These are phyloP conservation scores for Biscutella laevigata DNA, from an alignment of 441 rosid genomes.

Conservation along the genomic window DNA sequence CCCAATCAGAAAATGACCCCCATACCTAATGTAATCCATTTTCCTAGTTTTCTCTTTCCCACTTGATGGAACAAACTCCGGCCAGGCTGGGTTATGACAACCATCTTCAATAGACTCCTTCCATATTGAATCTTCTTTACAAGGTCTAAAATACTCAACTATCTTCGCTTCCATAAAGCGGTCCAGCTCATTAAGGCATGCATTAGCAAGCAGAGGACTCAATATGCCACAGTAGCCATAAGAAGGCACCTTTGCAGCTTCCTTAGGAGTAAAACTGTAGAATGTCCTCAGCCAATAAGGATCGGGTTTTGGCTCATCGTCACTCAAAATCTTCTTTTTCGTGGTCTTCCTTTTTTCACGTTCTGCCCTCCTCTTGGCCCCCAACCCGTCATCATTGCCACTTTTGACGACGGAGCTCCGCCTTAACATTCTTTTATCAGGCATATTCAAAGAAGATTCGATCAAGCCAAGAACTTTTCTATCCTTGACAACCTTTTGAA, in stretches of 20 bases:
- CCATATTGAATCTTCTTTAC: slow-evolving; percentile 81
- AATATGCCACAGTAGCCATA: slow-evolving; percentile 81
- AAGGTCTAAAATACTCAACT: slow-evolving; percentile 63
- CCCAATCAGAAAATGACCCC: slow-evolving; percentile 86
- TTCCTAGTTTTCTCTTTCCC: slow-evolving; percentile 84
- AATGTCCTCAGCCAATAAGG: slow-evolving; percentile 92
- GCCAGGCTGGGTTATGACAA: slow-evolving; percentile 96
- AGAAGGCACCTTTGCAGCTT: slow-evolving; percentile 72
- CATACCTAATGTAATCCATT: slow-evolving; percentile 86
- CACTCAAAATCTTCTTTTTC: slow-evolving; percentile 67
- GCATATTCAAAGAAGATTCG: slow-evolving; percentile 38
- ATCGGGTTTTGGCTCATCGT: slow-evolving; percentile 88
- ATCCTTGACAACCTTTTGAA: slow-evolving; percentile 65
- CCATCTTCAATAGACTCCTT: slow-evolving; percentile 73
- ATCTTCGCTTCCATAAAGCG: slow-evolving; percentile 66
- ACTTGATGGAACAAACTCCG: slow-evolving; percentile 92
- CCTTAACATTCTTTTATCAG: slow-evolving; percentile 24
- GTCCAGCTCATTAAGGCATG: slow-evolving; percentile 78
- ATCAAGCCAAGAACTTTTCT: slow-evolving; percentile 59
- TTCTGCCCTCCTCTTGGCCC: slow-evolving; percentile 37
- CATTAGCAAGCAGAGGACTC: slow-evolving; percentile 87
- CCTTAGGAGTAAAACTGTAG: slow-evolving; percentile 78
- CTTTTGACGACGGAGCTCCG: slow-evolving; percentile 11
- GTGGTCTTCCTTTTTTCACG: slow-evolving; percentile 46
- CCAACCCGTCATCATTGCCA: slow-evolving; percentile 30